Percentiles rank a stretch among this genome's conserved stretches.
Evolutionary conservation across 176 grass and related monocot species (phyloP).

Genomic region (Echinochloa phyllopogon): DNA sequence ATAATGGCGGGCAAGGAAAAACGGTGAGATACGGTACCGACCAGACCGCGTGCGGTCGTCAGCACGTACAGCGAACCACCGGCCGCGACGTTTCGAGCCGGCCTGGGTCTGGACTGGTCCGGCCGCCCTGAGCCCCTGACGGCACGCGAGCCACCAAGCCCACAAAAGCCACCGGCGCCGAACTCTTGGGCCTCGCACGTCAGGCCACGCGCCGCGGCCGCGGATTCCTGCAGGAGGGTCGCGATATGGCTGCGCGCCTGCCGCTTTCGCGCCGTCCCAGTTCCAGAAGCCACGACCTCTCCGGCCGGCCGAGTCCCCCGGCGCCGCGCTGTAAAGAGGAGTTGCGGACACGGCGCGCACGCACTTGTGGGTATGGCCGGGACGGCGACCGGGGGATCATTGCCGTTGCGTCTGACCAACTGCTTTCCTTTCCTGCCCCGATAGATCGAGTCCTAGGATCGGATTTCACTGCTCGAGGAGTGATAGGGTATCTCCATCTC

Average conservation of each 20-base stretch:
- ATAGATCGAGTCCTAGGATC: too few relatives aligned
- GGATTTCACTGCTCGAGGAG: too few relatives aligned
- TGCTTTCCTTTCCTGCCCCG: neutral
- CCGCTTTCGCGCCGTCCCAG: neutral
- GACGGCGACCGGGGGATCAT: neutral
- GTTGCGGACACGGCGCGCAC: neutral
- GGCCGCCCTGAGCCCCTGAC: neutral
- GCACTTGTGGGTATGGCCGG: neutral
- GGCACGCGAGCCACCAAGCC: too few relatives aligned
- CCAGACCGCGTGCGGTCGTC: neutral
- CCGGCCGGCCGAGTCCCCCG: neutral
- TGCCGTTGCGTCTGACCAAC: slow-evolving; percentile 15
- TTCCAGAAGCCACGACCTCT: slow-evolving; percentile 3
- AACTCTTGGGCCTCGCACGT: neutral
- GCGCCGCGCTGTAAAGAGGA: neutral
- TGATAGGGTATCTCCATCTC: too few relatives aligned
- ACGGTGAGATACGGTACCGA: neutral
- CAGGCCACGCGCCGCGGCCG: neutral
- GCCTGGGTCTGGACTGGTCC: neutral
- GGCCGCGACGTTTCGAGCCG: neutral
- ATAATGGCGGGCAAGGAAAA: neutral
- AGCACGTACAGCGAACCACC: neutral
- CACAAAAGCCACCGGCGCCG: too few relatives aligned
- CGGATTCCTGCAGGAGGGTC: neutral
- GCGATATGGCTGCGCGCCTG: neutral